phyloP scores from a whole-genome alignment of 257 asterid genomes.

The Nicotiana sylvestris region DNA sequence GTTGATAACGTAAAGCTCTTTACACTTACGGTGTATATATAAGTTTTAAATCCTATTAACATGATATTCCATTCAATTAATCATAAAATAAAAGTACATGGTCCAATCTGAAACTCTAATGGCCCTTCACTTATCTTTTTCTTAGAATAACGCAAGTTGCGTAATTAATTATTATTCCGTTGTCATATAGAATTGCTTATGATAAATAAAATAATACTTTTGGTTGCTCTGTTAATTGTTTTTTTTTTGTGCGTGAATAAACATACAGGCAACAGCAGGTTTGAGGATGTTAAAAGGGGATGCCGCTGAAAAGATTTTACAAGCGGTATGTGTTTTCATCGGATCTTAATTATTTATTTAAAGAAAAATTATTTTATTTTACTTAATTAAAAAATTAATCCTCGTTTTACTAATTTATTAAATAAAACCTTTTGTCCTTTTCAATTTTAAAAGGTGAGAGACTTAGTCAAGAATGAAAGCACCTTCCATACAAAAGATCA shows the following conservation, averaged over 20 bases:
- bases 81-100: not conserved
- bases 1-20: not conserved
- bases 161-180: not conserved
- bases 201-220: too few species aligned
- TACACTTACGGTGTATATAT: too few species aligned
- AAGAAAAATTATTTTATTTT: not conserved
- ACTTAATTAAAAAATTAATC: not conserved
- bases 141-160: not conserved
- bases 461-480: slow-evolving; percentile 55
- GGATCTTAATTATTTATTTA: not conserved
- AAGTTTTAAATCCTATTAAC: too few species aligned
- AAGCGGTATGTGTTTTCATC: slow-evolving; percentile 47
- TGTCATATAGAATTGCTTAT: not conserved
- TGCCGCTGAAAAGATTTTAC: slow-evolving; percentile 68
- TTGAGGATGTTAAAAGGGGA: slow-evolving; percentile 76
- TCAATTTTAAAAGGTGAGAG: slow-evolving; percentile 53
- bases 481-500: slow-evolving; percentile 51
- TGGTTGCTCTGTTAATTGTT: not conserved
- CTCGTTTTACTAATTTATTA: not conserved
- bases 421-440: not conserved
- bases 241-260: not conserved
- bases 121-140: not conserved
- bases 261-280: slow-evolving; percentile 83
- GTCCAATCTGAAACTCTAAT: not conserved
- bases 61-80: not conserved